phyloP scores from a whole-genome alignment of 345 rosid genomes.

The Arabis hirsuta region DNA sequence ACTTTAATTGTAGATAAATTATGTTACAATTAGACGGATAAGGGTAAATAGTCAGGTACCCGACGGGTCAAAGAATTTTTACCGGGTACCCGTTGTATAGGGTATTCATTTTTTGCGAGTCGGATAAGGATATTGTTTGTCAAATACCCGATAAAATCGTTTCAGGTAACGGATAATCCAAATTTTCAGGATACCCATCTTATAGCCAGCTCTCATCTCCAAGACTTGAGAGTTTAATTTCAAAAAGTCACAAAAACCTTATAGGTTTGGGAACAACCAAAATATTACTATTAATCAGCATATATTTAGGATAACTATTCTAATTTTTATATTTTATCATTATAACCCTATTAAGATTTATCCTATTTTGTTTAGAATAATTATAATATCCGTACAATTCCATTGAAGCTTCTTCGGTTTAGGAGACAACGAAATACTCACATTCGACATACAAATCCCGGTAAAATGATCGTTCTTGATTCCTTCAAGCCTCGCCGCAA shows the following conservation, averaged over 20 bases:
- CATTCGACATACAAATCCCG: constrained; percentile 74
- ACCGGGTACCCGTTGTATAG: too few relatives aligned
- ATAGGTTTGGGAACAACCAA: not conserved
- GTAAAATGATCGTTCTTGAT: constrained; percentile 64
- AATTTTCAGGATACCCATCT: too few relatives aligned
- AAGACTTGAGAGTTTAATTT: constrained; percentile 9
- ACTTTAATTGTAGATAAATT: too few relatives aligned
- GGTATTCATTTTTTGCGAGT: too few relatives aligned
- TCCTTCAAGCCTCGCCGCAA: constrained; percentile 72
- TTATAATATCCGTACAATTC: constrained; percentile 70
- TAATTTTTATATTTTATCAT: too few relatives aligned
- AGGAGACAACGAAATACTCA: constrained; percentile 57
- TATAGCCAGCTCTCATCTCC: too few relatives aligned
- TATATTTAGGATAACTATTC: not conserved
- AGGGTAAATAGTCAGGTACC: too few relatives aligned
- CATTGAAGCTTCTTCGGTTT: constrained; percentile 69
- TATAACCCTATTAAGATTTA: not conserved
- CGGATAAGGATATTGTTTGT: too few relatives aligned
- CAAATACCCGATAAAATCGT: too few relatives aligned
- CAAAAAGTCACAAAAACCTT: not conserved
- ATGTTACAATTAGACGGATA: too few relatives aligned
- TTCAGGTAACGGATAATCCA: too few relatives aligned
- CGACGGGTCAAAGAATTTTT: too few relatives aligned
- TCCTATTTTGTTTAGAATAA: not conserved
- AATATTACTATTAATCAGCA: not conserved